Base-by-base conservation (phyloP, 2,329 filamentous ascomycete species). In the Cytospora piceae region DNA sequence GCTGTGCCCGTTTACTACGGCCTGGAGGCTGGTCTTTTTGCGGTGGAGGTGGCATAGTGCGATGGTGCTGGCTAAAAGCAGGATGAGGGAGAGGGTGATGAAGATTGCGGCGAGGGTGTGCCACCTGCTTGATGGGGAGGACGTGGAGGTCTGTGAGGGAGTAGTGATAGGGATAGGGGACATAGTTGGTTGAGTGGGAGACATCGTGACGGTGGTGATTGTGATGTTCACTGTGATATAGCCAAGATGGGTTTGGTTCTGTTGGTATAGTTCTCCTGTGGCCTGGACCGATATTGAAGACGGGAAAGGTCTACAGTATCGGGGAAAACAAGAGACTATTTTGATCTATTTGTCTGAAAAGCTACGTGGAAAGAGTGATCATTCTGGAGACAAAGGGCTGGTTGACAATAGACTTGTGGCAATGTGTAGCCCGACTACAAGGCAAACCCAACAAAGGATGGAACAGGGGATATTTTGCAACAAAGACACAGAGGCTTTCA, bases 361-460 rank as follows among this genome's bases (percentile, higher is more conserved):
- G 20, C 2, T 22, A 9, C 11, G 4, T 17, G 27, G 22, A 3
- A 27, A 24, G n/a, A 6, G 4, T 15, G 12, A 14, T 37, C 4
- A 5, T 17, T 14, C 37, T 14, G 3, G 29, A 5, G 29, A 49
- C 37, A 56, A 57, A 32, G 53, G 5, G 22, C 15, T 3, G 12
- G 2, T n/a, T 4, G 15, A 63, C 61, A 63, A 63, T 57, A 3
- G 31, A 5, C 31, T 57, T 63, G 42, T 63, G 22, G 9, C 17
- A 8, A 52, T 31, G 1, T 9, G 8, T 4, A 22, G 29, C 17
- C 9, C 24, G 24, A 11, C 1, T 7, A 49, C 11, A 49, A 22
- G n/a, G n/a, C 46, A 24, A 17, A 29, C 14, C 11, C 42, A 39
- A 63, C 53, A 57, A 63, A 63, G 61, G 37, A 24, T 15, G 39